Evolutionary conservation across 2,329 filamentous ascomycete genomes (phyloP).

Genomic region (Anisogramma anomala): DNA sequence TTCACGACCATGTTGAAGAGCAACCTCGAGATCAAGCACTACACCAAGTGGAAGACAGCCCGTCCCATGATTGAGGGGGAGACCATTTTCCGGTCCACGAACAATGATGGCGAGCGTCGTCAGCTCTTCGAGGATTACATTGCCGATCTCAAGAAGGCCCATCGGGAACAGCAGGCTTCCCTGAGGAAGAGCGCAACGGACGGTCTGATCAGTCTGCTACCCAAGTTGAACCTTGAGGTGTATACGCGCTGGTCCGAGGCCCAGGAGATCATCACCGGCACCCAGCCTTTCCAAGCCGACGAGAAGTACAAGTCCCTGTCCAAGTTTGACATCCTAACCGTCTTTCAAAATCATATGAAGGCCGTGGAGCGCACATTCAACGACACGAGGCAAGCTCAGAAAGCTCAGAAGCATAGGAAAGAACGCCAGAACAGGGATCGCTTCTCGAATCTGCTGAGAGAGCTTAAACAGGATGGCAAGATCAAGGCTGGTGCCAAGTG

Average conservation of each 20-base stretch:
- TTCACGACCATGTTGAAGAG: constrained; percentile 94
- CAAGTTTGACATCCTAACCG: constrained; percentile 80
- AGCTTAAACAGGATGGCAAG: constrained; percentile 62
- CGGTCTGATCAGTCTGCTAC: constrained; percentile 66
- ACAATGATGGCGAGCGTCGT: constrained; percentile 74
- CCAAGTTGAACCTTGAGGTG: constrained; percentile 72
- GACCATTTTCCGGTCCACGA: constrained; percentile 86
- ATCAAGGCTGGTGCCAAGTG: constrained; percentile 88
- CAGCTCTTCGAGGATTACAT: constrained; percentile 93
- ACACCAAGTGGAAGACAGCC: constrained; percentile 94
- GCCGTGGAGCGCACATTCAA: constrained; percentile 83
- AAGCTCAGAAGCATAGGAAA: constrained; percentile 64
- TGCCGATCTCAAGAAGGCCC: constrained; percentile 65
- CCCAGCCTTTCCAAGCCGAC: constrained; percentile 65
- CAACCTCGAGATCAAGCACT: constrained; percentile 93
- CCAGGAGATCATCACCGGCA: constrained; percentile 67
- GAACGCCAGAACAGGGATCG: constrained; percentile 80
- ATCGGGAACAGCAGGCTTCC: constrained; percentile 62
- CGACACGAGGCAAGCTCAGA: constrained; percentile 77
- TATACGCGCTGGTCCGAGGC: constrained; percentile 94
- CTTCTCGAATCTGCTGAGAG: constrained; percentile 62
- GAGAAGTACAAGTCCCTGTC: constrained; percentile 76
- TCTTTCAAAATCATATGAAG: constrained; percentile 94
- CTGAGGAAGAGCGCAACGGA: constrained; percentile 73
- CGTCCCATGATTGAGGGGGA: constrained; percentile 89